Evolutionary conservation across 768 basidiomycete genomes (phyloP).

Genomic region (Lactarius indigo): DNA sequence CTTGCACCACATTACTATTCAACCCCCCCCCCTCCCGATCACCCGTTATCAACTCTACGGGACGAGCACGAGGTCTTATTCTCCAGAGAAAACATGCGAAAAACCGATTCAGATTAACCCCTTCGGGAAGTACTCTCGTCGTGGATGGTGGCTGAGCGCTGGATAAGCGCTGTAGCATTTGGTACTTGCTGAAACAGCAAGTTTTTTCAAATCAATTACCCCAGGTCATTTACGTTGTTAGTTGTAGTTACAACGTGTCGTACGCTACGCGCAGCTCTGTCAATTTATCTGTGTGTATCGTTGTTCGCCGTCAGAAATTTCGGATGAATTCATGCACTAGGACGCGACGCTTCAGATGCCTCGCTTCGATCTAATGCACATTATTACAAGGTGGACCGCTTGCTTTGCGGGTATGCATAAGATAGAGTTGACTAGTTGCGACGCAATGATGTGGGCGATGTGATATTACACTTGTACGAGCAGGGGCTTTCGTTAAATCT

Average conservation of each 20-base stretch:
- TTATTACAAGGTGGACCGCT: too few species aligned
- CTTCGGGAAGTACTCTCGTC: neutral
- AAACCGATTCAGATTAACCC: neutral
- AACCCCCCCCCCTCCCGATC: neutral
- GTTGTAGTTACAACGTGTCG: conserved; percentile 8
- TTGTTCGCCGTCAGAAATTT: neutral
- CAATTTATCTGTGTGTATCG: conserved; percentile 11
- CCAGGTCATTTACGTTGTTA: conserved; percentile 22
- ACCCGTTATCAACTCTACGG: neutral
- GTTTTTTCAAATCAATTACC: conserved; percentile 22
- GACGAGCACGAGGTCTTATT: neutral
- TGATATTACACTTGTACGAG: neutral
- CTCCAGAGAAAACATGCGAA: neutral
- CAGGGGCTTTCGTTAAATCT: neutral
- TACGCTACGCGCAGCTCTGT: conserved; percentile 17
- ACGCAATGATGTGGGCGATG: neutral
- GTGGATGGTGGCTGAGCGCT: conserved; percentile 1
- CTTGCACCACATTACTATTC: neutral
- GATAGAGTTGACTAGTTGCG: neutral
- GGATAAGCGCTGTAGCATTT: neutral
- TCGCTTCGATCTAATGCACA: too few species aligned
- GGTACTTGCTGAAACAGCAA: neutral
- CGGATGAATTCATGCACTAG: too few species aligned
- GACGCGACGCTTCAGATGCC: too few species aligned
- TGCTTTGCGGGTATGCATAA: too few species aligned